Evolutionary conservation across 805 yeast genomes (phyloP).

Genomic region (Candida ovalis): DNA sequence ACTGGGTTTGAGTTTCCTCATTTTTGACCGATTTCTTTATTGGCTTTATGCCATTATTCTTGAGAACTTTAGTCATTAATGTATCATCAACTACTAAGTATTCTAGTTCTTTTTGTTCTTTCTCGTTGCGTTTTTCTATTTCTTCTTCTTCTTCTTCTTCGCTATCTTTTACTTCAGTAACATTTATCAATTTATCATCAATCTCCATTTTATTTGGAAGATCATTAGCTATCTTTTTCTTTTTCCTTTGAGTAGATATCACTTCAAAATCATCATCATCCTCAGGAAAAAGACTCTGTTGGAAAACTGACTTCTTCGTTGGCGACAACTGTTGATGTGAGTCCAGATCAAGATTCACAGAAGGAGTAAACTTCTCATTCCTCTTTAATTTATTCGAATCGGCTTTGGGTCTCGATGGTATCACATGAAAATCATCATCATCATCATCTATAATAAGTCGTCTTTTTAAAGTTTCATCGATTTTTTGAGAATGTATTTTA

Average conservation of each 20-base stretch:
- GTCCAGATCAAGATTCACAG: no score
- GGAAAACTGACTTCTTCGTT: neutral
- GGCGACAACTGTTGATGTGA: no score
- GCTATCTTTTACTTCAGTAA: neutral
- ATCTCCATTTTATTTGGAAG: neutral
- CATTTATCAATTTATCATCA: neutral
- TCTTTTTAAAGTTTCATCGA: neutral
- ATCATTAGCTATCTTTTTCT: neutral
- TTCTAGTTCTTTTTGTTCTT: neutral
- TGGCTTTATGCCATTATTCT: neutral
- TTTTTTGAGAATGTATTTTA: neutral
- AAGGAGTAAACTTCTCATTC: no score
- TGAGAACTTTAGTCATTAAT: neutral
- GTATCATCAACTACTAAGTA: neutral
- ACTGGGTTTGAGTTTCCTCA: neutral
- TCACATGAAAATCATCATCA: conserved; percentile 8
- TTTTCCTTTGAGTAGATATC: conserved; percentile 4
- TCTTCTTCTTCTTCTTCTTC: neutral
- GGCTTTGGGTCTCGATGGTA: neutral
- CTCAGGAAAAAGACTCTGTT: conserved; percentile 3
- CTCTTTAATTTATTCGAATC: no score
- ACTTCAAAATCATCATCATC: conserved; percentile 14
- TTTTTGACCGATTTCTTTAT: neutral
- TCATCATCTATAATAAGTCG: conserved; percentile 3
- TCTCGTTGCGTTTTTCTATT: neutral